phyloP scores from a whole-genome alignment of 2,329 filamentous ascomycete genomes.

The Leptographium galeiforme region DNA sequence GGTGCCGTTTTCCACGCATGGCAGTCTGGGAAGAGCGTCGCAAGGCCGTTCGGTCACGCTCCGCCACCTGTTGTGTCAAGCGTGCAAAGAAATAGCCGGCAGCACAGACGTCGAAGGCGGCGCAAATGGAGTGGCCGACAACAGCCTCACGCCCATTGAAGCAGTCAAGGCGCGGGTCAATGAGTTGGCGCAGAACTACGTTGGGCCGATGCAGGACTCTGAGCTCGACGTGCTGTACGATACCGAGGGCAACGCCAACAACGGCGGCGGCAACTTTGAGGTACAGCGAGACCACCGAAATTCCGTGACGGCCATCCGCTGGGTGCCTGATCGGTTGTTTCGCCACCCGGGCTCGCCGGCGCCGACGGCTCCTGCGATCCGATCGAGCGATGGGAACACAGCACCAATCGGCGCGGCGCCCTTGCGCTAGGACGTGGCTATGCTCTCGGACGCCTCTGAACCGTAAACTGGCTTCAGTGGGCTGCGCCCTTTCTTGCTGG shows the following conservation, averaged over 20 bases:
- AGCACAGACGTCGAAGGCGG: constrained; percentile 20
- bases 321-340: constrained; percentile 33
- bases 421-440: not conserved
- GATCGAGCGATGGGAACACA: constrained; percentile 11
- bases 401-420: not conserved
- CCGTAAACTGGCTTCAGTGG: not conserved
- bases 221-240: constrained; percentile 80
- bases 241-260: constrained; percentile 72
- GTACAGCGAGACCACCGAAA: constrained; percentile 38
- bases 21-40: constrained; percentile 27
- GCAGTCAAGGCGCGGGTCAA: constrained; percentile 54
- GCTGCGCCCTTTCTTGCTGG: no score
- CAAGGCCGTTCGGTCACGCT: constrained; percentile 56
- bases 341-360: constrained; percentile 14
- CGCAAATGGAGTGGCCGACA: constrained; percentile 23
- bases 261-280: constrained; percentile 83
- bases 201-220: constrained; percentile 33
- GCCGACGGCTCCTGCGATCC: constrained; percentile 45
- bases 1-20: constrained; percentile 18
- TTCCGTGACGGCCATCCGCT: constrained; percentile 32
- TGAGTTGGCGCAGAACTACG: constrained; percentile 19
- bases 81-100: constrained; percentile 51
- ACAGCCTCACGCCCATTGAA: constrained; percentile 58
- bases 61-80: constrained; percentile 61
- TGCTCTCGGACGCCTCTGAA: not conserved